Evolutionary conservation across 768 basidiomycete species (phyloP).

Genomic region (Plicaturopsis crispa): DNA sequence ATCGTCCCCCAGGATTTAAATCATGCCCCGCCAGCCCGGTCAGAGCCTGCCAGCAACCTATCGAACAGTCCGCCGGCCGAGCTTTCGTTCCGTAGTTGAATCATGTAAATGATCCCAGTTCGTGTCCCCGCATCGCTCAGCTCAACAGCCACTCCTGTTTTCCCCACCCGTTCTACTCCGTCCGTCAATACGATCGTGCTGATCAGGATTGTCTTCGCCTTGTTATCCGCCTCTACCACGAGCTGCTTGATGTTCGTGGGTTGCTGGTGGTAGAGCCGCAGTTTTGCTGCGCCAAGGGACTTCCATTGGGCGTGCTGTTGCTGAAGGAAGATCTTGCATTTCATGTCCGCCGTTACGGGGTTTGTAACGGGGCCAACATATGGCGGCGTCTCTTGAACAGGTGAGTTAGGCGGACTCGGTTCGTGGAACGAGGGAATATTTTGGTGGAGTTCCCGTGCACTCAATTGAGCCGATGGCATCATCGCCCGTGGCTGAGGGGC

Average conservation of each 20-base stretch:
- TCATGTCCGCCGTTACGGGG: slow-evolving; percentile 82
- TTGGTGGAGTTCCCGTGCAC: slow-evolving; percentile 43
- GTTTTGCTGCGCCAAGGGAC: slow-evolving; percentile 77
- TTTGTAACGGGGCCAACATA: slow-evolving; percentile 66
- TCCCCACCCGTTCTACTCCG: slow-evolving; percentile 97
- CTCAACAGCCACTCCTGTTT: slow-evolving; percentile 96
- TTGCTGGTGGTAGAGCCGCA: slow-evolving; percentile 80
- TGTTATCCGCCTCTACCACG: slow-evolving; percentile 83
- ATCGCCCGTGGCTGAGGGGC: slow-evolving; percentile 43
- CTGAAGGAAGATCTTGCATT: slow-evolving; percentile 96
- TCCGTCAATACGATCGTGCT: slow-evolving; percentile 95
- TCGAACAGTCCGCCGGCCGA: slow-evolving; percentile 82
- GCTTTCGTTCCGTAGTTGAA: slow-evolving; percentile 86
- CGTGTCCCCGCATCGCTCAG: slow-evolving; percentile 86
- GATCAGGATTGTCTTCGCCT: slow-evolving; percentile 71
- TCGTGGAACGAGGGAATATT: slow-evolving; percentile 49
- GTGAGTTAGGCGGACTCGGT: slow-evolving; percentile 82
- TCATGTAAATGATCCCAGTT: slow-evolving; percentile 96
- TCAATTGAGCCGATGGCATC: slow-evolving; percentile 56
- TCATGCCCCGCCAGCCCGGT: slow-evolving; percentile 57
- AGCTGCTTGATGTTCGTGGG: slow-evolving; percentile 93
- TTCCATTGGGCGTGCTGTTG: slow-evolving; percentile 99
- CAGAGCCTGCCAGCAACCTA: slow-evolving; percentile 80
- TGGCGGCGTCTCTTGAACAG: slow-evolving; percentile 46
- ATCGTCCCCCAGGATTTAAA: too few relatives aligned